phyloP scores from a whole-genome alignment of 495 filamentous ascomycete genomes.

The Eremomyces bilateralis region DNA sequence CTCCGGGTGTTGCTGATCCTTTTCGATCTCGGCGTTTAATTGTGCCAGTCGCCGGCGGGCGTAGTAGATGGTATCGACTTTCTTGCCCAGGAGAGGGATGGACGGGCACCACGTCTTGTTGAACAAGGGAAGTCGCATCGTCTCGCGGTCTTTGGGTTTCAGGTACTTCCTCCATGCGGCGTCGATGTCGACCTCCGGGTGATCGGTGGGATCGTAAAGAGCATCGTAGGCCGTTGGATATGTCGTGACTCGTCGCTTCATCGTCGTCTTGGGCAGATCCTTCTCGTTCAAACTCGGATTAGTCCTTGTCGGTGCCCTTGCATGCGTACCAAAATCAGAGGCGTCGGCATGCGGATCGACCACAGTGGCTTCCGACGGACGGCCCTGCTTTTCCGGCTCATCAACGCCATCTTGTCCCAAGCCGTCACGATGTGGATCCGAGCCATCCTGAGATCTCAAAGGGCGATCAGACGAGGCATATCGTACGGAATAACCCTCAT shows the following conservation, averaged over 20 bases:
- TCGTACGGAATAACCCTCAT: too few species aligned
- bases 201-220: slow-evolving; percentile 38
- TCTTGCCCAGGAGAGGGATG: slow-evolving; percentile 54
- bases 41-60: slow-evolving; percentile 74
- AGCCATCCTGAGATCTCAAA: too few species aligned
- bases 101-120: slow-evolving; percentile 64
- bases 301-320: too few species aligned
- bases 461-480: too few species aligned
- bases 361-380: too few species aligned
- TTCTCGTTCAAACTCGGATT: slow-evolving; percentile 3
- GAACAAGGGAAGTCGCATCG: slow-evolving; percentile 61
- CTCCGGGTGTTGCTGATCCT: slow-evolving; percentile 71
- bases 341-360: too few species aligned
- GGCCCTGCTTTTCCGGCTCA: too few species aligned
- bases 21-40: slow-evolving; percentile 80
- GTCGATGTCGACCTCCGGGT: slow-evolving; percentile 33
- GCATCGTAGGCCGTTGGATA: slow-evolving; percentile 54
- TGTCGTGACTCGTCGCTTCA: slow-evolving; percentile 25
- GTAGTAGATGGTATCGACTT: slow-evolving; percentile 87
- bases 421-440: too few species aligned
- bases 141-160: slow-evolving; percentile 60
- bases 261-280: slow-evolving; percentile 15
- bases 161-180: slow-evolving; percentile 70
- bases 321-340: too few species aligned
- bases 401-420: too few species aligned